Conservation (phyloP, 169 alveolate genomes). For the Plasmodium adleri region DNA sequence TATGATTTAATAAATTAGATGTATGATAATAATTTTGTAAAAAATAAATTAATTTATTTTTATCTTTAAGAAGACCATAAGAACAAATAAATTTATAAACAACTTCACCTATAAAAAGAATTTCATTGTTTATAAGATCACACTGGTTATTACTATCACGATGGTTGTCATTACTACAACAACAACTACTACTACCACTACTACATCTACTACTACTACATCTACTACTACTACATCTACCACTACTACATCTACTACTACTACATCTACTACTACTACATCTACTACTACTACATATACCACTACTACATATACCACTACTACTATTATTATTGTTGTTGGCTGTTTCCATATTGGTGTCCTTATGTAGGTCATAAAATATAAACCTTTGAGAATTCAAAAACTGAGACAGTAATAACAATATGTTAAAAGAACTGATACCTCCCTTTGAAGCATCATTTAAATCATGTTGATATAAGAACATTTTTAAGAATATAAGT, state of each 20-base stretch:
- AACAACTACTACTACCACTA: too few species aligned
- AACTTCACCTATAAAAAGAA: slow-evolving; percentile 54
- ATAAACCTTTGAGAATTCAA: slow-evolving; percentile 1
- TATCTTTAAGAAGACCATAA: slow-evolving; percentile 37
- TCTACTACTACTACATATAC: too few species aligned
- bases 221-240: too few species aligned
- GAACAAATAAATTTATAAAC: slow-evolving; percentile 22
- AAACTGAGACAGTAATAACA: slow-evolving; percentile 3
- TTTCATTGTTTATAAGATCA: neutral
- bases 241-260: too few species aligned
- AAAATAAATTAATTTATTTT: slow-evolving; percentile 4
- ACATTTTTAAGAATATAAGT: slow-evolving; percentile 29
- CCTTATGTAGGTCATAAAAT: neutral
- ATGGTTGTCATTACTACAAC: too few species aligned
- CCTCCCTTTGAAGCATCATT: slow-evolving; percentile 65
- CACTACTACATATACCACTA: too few species aligned
- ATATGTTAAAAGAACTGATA: slow-evolving; percentile 29
- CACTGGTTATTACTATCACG: too few species aligned
- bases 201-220: too few species aligned
- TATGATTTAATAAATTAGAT: too few species aligned
- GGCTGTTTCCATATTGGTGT: too few species aligned
- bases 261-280: too few species aligned
- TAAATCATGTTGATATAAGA: slow-evolving; percentile 18
- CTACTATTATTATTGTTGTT: too few species aligned
- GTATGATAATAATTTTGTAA: neutral